Conservation (phyloP, 2,329 filamentous ascomycete genomes). For the Fusarium sp. region DNA sequence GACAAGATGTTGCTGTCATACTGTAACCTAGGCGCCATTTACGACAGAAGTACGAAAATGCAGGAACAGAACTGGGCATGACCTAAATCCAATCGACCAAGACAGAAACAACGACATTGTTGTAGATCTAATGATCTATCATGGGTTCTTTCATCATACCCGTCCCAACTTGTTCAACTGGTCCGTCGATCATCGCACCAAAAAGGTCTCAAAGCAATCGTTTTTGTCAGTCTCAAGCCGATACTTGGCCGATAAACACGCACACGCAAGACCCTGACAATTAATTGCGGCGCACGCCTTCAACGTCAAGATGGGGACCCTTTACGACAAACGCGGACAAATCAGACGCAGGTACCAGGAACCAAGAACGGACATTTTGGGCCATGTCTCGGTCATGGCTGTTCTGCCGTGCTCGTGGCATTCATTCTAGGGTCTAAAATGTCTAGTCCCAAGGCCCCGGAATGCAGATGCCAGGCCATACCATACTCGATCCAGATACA, state of each 20-base stretch:
- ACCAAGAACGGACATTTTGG: slow-evolving; percentile 8
- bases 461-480: slow-evolving; percentile 22
- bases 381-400: slow-evolving; percentile 8
- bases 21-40: background rate
- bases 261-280: slow-evolving; percentile 10
- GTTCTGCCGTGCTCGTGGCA: slow-evolving; percentile 11
- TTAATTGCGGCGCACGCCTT: background rate
- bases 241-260: background rate
- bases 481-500: slow-evolving; percentile 26
- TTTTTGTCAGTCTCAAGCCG: background rate
- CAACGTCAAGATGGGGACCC: slow-evolving; percentile 8
- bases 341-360: slow-evolving; percentile 32
- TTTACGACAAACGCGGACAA: background rate
- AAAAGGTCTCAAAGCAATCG: background rate
- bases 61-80: background rate
- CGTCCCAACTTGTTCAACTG: background rate
- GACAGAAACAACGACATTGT: background rate
- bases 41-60: background rate
- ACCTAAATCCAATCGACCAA: background rate
- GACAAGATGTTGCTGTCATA: background rate
- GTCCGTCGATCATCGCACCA: background rate
- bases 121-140: slow-evolving; percentile 15
- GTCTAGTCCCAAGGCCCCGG: slow-evolving; percentile 13
- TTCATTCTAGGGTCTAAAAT: background rate
- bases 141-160: background rate